phyloP scores from a whole-genome alignment of 306 rosid genomes.

The Malus asiatica region DNA sequence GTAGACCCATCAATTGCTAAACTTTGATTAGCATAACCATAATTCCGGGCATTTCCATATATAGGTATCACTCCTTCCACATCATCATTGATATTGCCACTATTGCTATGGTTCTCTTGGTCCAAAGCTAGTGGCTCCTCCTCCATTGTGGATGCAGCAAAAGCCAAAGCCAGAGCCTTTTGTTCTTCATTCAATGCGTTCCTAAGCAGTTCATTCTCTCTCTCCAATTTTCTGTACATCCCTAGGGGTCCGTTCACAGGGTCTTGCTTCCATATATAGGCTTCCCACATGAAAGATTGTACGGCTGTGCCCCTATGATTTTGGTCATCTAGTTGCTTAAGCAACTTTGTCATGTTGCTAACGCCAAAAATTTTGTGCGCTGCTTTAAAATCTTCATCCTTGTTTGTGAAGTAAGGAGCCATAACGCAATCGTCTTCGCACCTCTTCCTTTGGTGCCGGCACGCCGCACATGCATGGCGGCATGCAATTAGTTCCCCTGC shows the following conservation, averaged over 20 bases:
- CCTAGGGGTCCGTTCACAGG: slow-evolving; percentile 10
- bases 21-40: background rate
- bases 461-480: slow-evolving; percentile 11
- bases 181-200: background rate
- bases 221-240: background rate
- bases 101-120: background rate
- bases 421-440: slow-evolving; percentile 8
- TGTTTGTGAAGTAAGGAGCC: slow-evolving; percentile 13
- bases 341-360: background rate
- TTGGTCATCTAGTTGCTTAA: background rate
- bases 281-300: slow-evolving; percentile 25
- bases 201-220: background rate
- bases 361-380: slow-evolving; percentile 14
- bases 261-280: slow-evolving; percentile 1
- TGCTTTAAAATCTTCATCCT: background rate
- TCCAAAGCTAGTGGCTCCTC: background rate
- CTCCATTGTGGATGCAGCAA: background rate
- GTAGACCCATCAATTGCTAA: background rate
- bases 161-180: background rate
- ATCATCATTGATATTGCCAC: background rate
- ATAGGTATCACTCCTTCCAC: too few species aligned
- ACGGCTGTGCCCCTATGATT: background rate
- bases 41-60: background rate
- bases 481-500: background rate
- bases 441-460: slow-evolving; percentile 20